Evolutionary conservation across 176 grass and related monocot species (phyloP), one percentile per base, ranked within the genome.

Genomic region (Puccinellia tenuiflora): DNA sequence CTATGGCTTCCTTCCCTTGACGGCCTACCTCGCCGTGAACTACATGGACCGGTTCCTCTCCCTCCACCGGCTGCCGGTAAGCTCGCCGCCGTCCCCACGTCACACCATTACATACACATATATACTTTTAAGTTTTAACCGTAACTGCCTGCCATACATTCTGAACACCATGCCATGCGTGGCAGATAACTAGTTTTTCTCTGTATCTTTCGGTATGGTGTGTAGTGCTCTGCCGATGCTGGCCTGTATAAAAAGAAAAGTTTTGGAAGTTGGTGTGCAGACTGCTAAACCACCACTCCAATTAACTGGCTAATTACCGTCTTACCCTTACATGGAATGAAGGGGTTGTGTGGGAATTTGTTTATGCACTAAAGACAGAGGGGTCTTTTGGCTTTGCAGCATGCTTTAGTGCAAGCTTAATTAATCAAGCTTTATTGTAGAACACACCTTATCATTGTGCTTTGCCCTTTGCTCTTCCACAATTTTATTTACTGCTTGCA

Each of bases 31-130:
- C 76, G 91, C 97, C 61, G 97, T 99, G 25, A 96, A 96, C 87
- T 99, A 99, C 91, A 87, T 99, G 91, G 97, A 99, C 84, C 85
- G 93, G 73, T 99, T 99, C 87, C 87, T 99, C 78, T 96, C 93
- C 16, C 75, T 89, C 68, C 93, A 92, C 64, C 76, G 40, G 40
- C 80, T 95, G 26, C 93, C 90, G 83, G 93, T 95, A 83, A 88
- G 84, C 82, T 79, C 26, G 54, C 47, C 63, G 26, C 34, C 54
- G 22, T 22, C 37, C 50, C 57, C 24, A 33, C 46, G 21, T 24
- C 10, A 18, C 25, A n/a, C n/a, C n/a, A n/a, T n/a, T n/a, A n/a
- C 70, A 20, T 67, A 40, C 6, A 2, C 57, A 57, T 1, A 40
- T 50, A 85, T 17, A 48, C 46, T 48, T 16, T 5, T 17, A 3